Evolutionary conservation across 2,329 filamentous ascomycete genomes (phyloP).

Genomic region (Leptographium flavum): DNA sequence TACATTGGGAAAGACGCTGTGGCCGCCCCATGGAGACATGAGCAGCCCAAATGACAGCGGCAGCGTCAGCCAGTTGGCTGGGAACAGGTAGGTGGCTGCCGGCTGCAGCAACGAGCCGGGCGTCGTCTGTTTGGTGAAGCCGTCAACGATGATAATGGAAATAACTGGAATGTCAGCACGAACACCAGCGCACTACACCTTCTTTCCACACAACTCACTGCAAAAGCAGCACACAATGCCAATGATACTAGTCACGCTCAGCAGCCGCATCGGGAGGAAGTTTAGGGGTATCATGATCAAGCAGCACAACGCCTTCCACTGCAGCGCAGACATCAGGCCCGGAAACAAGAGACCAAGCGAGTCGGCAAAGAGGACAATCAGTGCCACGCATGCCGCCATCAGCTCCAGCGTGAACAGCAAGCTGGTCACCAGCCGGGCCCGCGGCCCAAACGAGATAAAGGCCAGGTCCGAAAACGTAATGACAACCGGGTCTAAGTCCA

Average conservation of each 20-base stretch:
- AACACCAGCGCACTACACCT: not conserved
- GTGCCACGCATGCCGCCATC: slow-evolving; percentile 73
- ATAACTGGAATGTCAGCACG: slow-evolving; percentile 45
- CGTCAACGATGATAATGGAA: slow-evolving; percentile 70
- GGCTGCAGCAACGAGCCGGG: slow-evolving; percentile 78
- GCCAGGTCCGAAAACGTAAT: slow-evolving; percentile 93
- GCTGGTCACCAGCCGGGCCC: slow-evolving; percentile 68
- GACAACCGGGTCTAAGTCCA: slow-evolving; percentile 70
- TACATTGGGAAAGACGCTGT: slow-evolving; percentile 66
- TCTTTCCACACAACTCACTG: slow-evolving; percentile 51
- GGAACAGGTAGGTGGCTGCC: slow-evolving; percentile 67
- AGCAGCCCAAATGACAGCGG: slow-evolving; percentile 82
- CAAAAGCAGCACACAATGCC: slow-evolving; percentile 84
- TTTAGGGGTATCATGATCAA: slow-evolving; percentile 66
- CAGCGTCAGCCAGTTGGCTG: slow-evolving; percentile 72
- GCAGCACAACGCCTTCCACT: slow-evolving; percentile 80
- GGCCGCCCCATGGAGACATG: slow-evolving; percentile 59
- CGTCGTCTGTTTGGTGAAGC: slow-evolving; percentile 62
- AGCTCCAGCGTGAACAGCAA: slow-evolving; percentile 80
- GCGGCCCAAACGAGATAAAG: slow-evolving; percentile 75
- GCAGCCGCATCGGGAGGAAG: slow-evolving; percentile 66
- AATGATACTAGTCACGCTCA: slow-evolving; percentile 83
- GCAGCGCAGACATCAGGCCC: slow-evolving; percentile 43
- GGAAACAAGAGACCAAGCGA: slow-evolving; percentile 70
- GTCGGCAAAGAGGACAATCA: slow-evolving; percentile 88